Percentiles rank a stretch among this genome's conserved stretches.
These are phyloP conservation scores for Dendryphion nanum DNA, from an alignment of 2,329 filamentous ascomycete genomes.

Conservation along the genomic window DNA sequence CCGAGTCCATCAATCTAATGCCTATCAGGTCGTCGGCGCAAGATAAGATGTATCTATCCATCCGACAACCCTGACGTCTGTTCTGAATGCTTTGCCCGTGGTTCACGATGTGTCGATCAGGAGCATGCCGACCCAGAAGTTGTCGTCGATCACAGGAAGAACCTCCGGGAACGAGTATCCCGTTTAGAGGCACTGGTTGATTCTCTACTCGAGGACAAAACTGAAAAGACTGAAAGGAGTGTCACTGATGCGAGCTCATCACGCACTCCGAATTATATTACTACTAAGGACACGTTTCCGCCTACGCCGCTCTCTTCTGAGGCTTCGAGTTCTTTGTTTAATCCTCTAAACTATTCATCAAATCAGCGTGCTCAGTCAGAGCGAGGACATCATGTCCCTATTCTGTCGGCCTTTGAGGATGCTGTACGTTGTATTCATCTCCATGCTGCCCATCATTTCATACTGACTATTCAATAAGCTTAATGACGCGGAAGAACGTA, in stretches of 20 bases:
- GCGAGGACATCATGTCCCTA: constrained; percentile 34
- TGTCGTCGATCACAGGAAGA: constrained; percentile 43
- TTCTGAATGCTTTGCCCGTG: constrained; percentile 47
- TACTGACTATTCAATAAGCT: constrained; percentile 26
- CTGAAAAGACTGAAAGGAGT: constrained; percentile 20
- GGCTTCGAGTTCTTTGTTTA: constrained; percentile 20
- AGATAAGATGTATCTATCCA: constrained; percentile 49
- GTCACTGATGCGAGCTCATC: constrained; percentile 26
- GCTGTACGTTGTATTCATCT: constrained; percentile 31
- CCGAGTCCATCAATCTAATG: no score
- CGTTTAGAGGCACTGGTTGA: constrained; percentile 42
- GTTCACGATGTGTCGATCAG: constrained; percentile 47
- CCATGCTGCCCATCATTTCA: background rate
- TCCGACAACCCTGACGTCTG: constrained; percentile 42
- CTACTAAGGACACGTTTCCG: constrained; percentile 25
- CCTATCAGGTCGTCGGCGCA: constrained; percentile 46
- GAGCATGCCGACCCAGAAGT: constrained; percentile 41
- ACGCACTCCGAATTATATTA: constrained; percentile 20
- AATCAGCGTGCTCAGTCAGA: constrained; percentile 19
- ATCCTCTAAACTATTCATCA: constrained; percentile 11
- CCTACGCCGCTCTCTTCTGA: constrained; percentile 35
- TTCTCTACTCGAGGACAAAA: constrained; percentile 36
- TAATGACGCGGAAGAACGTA: constrained; percentile 34
- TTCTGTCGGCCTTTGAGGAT: constrained; percentile 40
- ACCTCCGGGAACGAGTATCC: constrained; percentile 44